Base-by-base conservation (phyloP, 805 yeast genomes). In the Teunomyces stri region DNA sequence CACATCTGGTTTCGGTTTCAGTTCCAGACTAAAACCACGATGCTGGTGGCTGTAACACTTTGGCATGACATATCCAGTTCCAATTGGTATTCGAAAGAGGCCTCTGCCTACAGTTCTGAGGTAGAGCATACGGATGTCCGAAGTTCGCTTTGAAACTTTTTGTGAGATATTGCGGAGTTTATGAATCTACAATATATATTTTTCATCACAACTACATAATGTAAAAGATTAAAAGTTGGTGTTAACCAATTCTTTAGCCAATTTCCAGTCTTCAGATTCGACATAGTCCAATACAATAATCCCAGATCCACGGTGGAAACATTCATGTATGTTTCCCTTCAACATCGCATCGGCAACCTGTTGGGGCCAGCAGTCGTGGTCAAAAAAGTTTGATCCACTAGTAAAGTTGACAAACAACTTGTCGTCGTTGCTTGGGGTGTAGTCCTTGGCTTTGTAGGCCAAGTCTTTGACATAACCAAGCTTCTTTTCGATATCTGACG, bases 311-410 rank as follows among this genome's bases (percentile, higher is more conserved):
- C 71, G 75, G 35, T 70, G 74, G 58, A 80, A 80, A 12, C 66
- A 56, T n/a, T 76, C 72, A 42, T 74, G 72, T 48, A 83, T 62
- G 13, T 73, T 69, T 42, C 72, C 69, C 30, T 64, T 58, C 13
- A 58, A 55, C 65, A 81, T 68, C 47, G 80, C 81, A 47, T 74
- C 68, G 15, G 89, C 80, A 50, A 86, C 80, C 54, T 77, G 72
- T 49, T 77, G 74, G 1, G 94, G 94, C 94, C 94, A 87, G 64
- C 89, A 85, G 41, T 70, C 74, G 44, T 74, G 81, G 64, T 84
- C 80, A 64, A 83, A 84, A 61, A 85, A 84, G 65, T 84, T 84
- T 38, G 90, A 75, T 13, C 85, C 92, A 1, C 89, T 78, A 49
- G 89, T 81, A 63, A 84, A 87, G 68, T 87, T 87, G 51, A 87